Percentiles rank a stretch among this genome's conserved stretches.
Conservation (phyloP, 1,284 basidiomycete species). For the Tilletia horrida region DNA sequence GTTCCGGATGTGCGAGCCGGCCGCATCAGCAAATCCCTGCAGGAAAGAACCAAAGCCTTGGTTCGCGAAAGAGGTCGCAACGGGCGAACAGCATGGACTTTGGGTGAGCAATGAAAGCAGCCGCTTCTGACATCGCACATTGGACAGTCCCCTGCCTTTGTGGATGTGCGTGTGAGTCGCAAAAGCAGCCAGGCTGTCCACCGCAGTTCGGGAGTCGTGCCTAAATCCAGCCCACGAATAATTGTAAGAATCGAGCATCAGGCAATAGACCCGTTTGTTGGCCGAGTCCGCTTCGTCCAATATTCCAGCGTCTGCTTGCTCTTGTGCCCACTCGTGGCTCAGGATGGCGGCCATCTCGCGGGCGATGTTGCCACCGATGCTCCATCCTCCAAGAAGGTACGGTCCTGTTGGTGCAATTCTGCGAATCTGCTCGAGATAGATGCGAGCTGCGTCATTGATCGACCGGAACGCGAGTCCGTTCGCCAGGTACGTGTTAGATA, state of each 20-base stretch:
- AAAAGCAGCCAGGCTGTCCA: neutral
- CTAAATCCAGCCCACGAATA: neutral
- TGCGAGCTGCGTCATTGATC: neutral
- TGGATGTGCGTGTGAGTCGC: no score
- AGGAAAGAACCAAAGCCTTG: neutral
- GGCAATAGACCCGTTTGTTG: neutral
- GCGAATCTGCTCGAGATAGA: conserved; percentile 12
- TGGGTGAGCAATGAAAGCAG: neutral
- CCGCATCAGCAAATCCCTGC: neutral
- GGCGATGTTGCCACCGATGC: conserved; percentile 15
- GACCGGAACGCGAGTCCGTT: conserved; percentile 13
- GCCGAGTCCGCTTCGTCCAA: neutral
- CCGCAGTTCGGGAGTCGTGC: neutral
- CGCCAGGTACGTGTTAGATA: conserved; percentile 9
- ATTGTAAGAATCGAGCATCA: conserved; percentile 9
- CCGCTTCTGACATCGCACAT: neutral
- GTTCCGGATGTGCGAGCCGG: neutral
- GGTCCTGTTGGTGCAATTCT: neutral
- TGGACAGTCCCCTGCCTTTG: neutral
- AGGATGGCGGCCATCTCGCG: conserved; percentile 10
- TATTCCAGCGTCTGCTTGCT: neutral
- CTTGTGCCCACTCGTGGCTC: neutral
- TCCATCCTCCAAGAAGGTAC: conserved; percentile 3
- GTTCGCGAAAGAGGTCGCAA: neutral
- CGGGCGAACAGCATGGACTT: neutral